Evolutionary conservation across 2,329 filamentous ascomycete species (phyloP).

Genomic region (Arachnomyces sp.): DNA sequence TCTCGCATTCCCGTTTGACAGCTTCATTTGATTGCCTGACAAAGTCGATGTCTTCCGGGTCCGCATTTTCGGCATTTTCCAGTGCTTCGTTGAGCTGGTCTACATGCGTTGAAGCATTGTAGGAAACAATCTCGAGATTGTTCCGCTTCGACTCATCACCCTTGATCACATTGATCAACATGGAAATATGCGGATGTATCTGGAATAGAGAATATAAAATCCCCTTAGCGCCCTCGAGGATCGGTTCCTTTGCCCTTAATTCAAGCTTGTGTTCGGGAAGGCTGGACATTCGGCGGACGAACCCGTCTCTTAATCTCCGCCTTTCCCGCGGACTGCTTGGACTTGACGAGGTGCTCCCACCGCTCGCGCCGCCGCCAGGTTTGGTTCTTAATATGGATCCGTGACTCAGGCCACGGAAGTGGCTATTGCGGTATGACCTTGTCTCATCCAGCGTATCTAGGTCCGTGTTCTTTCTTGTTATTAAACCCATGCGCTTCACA

Average conservation of each 20-base stretch:
- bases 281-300: constrained; percentile 48
- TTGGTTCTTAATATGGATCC: constrained; percentile 44
- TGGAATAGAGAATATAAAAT: constrained; percentile 50
- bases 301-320: constrained; percentile 34
- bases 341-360: constrained; percentile 34
- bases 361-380: constrained; percentile 23
- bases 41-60: constrained; percentile 45
- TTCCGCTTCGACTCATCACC: constrained; percentile 41
- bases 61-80: constrained; percentile 41
- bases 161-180: constrained; percentile 41
- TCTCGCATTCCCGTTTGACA: constrained; percentile 41
- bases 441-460: constrained; percentile 48
- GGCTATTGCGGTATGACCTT: constrained; percentile 44
- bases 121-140: constrained; percentile 49
- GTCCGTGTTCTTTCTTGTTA: constrained; percentile 50
- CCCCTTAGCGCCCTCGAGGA: constrained; percentile 50
- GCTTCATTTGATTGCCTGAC: constrained; percentile 31
- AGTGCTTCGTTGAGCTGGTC: constrained; percentile 50
- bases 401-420: constrained; percentile 52
- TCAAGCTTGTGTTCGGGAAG: constrained; percentile 49
- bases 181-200: constrained; percentile 40
- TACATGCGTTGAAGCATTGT: constrained; percentile 49
- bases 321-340: constrained; percentile 38
- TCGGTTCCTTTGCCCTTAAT: constrained; percentile 39
- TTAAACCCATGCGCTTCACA: constrained; percentile 54